Base-by-base conservation (phyloP, 1,139 yeast genomes). In the Debaryomyces psychrophilus region DNA sequence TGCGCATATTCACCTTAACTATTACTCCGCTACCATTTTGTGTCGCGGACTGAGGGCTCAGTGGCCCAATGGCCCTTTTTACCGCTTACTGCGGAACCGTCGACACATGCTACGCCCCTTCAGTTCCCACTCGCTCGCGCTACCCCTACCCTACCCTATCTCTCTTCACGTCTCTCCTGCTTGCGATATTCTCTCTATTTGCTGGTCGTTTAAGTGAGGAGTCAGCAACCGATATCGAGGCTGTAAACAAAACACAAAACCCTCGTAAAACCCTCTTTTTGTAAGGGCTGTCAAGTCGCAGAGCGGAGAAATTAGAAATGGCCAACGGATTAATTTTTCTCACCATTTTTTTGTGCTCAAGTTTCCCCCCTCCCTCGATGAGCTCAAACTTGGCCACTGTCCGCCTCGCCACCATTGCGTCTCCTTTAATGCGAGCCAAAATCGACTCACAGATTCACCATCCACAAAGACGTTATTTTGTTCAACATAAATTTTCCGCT, bases 321-420 rank as follows among this genome's bases (percentile, higher is more conserved):
- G 41, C 41, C 41, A 38, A 38, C 41, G 41, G 41, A 38, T 38
- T 38, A 38, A 38, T 38, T 27, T 38, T 35, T 12, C 12, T 18
- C 36, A 20, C 36, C 36, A 18, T 15, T 15, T 18, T n/a, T 35
- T 38, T 38, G 41, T 15, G 41, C 34, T 29, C n/a, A 12, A 20
- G 22, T 20, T 20, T 5, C 22, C 22, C 22, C 22, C 22, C 22
- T 5, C 22, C 22, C 22, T 20, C 22, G 22, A 20, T 38, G 41
- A 27, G 41, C 34, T 29, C 20, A 23, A 25, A 23, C n/a, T 34
- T 28, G 25, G 34, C 41, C 18, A 17, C 34, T 8, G 15, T 17
- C 29, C 11, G 4, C 20, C n/a, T 23, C 41, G 41, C 33, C 23
- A 29, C 18, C 17, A 6, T 14, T 37, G 27, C 26, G 34, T 29